A percentile compares a stretch with the other conserved stretches of the same genome.
phyloP scores from a whole-genome alignment of 305 asterid species.

The Fraxinus xanthoxyloides region DNA sequence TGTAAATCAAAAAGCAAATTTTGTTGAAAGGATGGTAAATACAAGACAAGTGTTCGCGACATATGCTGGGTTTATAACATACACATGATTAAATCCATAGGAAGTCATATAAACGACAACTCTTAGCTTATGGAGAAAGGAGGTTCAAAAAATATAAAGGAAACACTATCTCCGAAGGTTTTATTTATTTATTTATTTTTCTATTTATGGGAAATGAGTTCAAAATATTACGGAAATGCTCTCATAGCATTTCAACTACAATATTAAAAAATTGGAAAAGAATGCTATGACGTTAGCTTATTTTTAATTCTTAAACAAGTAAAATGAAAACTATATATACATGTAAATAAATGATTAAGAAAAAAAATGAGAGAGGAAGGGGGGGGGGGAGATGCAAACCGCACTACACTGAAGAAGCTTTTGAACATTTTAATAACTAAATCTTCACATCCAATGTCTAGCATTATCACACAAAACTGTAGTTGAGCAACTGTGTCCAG shows the following conservation, averaged over 20 bases:
- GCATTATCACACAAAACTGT: conserved; percentile 64
- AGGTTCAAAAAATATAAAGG: background rate
- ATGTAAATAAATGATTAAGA: background rate
- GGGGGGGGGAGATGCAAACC: conserved; percentile 44
- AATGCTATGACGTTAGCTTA: background rate
- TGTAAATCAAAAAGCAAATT: background rate
- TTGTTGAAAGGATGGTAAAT: background rate
- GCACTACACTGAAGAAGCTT: conserved; percentile 59
- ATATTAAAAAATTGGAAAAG: background rate
- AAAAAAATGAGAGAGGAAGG: conserved; percentile 3
- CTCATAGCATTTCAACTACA: background rate
- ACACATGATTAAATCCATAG: background rate
- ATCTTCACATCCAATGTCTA: conserved; percentile 77
- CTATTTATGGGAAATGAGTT: background rate
- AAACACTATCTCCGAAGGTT: background rate
- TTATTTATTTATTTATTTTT: background rate
- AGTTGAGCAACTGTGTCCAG: conserved; percentile 71
- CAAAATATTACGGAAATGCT: background rate
- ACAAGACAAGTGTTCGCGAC: background rate
- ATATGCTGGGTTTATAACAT: background rate
- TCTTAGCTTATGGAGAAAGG: background rate
- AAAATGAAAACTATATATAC: background rate
- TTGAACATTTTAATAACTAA: conserved; percentile 71
- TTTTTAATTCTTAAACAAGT: background rate
- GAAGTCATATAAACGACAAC: background rate